Conservation (phyloP, 2,329 filamentous ascomycete species). For the Purpureocillium takamizusanense region DNA sequence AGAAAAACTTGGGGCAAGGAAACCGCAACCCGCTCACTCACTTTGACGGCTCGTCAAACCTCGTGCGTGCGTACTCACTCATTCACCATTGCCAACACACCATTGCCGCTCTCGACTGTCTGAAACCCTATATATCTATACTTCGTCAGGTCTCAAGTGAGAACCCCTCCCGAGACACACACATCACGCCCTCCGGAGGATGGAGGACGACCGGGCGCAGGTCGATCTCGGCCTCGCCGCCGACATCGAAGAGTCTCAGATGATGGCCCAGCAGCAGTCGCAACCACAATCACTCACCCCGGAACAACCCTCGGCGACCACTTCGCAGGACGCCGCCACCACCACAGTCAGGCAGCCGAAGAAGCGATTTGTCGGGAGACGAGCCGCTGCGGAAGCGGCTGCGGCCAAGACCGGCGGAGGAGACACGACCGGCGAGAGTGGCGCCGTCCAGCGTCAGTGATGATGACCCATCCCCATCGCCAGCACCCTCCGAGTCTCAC, state of each 20-base stretch:
- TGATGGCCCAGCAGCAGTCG: conserved; percentile 10
- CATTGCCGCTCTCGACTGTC: too few relatives aligned
- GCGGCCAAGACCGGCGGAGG: conserved; percentile 32
- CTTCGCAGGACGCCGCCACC: conserved; percentile 1
- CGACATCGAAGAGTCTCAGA: conserved; percentile 47
- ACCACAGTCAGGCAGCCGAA: conserved; percentile 60
- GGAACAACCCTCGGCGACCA: conserved; percentile 11
- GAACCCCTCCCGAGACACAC: too few relatives aligned
- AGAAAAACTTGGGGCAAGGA: too few relatives aligned
- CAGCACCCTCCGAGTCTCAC: not conserved
- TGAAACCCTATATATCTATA: too few relatives aligned
- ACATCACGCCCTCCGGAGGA: conserved; percentile 20
- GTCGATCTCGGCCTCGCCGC: conserved; percentile 62
- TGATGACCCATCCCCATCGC: not conserved
- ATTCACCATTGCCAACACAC: too few relatives aligned
- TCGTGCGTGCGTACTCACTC: too few relatives aligned
- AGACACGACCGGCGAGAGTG: conserved; percentile 15
- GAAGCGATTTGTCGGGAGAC: conserved; percentile 83
- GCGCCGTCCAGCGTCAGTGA: conserved; percentile 41
- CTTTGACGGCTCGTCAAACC: too few relatives aligned
- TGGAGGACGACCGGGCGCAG: conserved; percentile 69
- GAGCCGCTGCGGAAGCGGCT: conserved; percentile 59
- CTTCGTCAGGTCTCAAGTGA: too few relatives aligned
- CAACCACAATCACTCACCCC: not conserved
- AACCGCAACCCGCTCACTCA: too few relatives aligned